Percentiles rank a stretch among this genome's conserved stretches.
Conservation (phyloP, 345 rosid genomes). For the Bruguiera parviflora region DNA sequence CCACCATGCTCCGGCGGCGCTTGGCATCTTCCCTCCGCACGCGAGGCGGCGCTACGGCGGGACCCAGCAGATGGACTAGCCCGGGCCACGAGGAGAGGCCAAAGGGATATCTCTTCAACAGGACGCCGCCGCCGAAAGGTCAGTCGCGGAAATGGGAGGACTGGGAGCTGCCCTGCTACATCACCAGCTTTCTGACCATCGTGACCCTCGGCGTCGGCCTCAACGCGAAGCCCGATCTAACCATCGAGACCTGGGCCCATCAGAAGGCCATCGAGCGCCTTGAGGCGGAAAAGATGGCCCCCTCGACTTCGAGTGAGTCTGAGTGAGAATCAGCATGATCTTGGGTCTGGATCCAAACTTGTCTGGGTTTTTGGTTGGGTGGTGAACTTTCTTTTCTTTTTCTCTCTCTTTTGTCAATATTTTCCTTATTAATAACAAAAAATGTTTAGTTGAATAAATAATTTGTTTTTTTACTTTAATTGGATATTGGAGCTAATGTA, state of each 20-base stretch:
- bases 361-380: not conserved
- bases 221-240: conserved; percentile 96
- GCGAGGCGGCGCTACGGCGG: conserved; percentile 35
- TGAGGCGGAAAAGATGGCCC: conserved; percentile 52
- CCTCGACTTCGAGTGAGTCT: conserved; percentile 15
- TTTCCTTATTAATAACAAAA: not conserved
- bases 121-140: conserved; percentile 72
- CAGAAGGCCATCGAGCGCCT: conserved; percentile 91
- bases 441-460: conserved; percentile 8
- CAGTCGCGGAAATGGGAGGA: conserved; percentile 96
- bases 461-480: conserved; percentile 5
- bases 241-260: conserved; percentile 99
- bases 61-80: conserved; percentile 70
- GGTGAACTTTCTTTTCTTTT: not conserved
- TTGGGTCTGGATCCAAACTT: not conserved
- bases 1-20: conserved; percentile 61
- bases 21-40: conserved; percentile 47
- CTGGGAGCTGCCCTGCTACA: conserved; percentile 98
- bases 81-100: conserved; percentile 97
- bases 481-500: no score
- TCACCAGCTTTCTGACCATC: conserved; percentile 91
- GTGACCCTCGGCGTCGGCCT: conserved; percentile 96
- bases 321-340: conserved; percentile 6
- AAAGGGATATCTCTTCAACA: conserved; percentile 81
- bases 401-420: no score